These are phyloP conservation scores for Oryza brachyantha DNA, from an alignment of 176 grass and related monocot genomes.

Conservation along the genomic window DNA sequence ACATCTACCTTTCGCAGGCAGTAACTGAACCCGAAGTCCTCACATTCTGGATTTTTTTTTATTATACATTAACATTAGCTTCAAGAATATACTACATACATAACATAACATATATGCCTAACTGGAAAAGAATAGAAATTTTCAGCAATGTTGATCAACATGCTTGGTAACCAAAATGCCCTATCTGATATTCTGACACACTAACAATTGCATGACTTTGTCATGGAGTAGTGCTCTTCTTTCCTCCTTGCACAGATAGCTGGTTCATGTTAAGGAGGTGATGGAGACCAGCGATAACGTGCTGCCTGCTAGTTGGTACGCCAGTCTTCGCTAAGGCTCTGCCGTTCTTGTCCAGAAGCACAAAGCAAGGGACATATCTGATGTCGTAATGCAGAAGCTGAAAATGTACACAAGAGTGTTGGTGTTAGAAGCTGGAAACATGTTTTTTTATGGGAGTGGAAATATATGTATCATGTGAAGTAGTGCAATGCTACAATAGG, in stretches of 20 bases:
- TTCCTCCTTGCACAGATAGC: slow-evolving; percentile 16
- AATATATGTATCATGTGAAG: background rate
- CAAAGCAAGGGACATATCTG: slow-evolving; percentile 90
- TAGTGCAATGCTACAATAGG: background rate
- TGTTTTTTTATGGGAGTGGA: background rate
- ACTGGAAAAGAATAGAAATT: background rate
- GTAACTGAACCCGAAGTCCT: background rate
- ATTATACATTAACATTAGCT: background rate
- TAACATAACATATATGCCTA: background rate
- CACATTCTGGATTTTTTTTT: slow-evolving; percentile 22
- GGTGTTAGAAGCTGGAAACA: slow-evolving; percentile 19
- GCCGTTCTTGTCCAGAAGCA: slow-evolving; percentile 89
- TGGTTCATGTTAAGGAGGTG: slow-evolving; percentile 79
- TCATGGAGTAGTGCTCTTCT: slow-evolving; percentile 24
- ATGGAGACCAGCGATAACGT: slow-evolving; percentile 72
- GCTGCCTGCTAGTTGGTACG: slow-evolving; percentile 72
- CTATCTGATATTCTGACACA: background rate
- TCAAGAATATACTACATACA: slow-evolving; percentile 6
- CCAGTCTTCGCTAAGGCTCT: slow-evolving; percentile 82
- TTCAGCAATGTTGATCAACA: background rate
- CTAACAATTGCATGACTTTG: background rate
- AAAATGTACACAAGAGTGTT: slow-evolving; percentile 5
- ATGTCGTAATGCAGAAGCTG: slow-evolving; percentile 96
- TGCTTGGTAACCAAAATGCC: slow-evolving; percentile 7
- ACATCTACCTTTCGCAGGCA: background rate